Conservation (phyloP, 805 yeast genomes). For the Candida nanaspora region DNA sequence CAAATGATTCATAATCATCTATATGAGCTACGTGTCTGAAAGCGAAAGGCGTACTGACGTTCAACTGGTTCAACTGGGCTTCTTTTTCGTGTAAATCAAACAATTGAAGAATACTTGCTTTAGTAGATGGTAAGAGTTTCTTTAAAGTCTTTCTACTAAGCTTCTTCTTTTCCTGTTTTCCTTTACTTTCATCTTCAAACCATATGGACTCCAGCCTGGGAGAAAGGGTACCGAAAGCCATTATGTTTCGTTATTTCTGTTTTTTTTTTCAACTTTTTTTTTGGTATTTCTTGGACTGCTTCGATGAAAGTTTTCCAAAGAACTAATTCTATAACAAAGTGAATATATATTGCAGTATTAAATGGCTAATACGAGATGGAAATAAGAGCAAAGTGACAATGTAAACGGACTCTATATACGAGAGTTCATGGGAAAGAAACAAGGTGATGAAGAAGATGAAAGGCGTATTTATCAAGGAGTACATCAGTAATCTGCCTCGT, state of each 20-base stretch:
- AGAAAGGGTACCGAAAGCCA: conserved; percentile 3
- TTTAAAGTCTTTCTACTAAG: conserved; percentile 5
- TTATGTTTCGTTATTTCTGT: conserved; percentile 4
- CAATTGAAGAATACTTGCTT: conserved; percentile 9
- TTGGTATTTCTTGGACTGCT: too few species aligned
- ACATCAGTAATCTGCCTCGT: too few species aligned
- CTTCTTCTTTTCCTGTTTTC: neutral
- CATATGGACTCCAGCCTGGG: conserved; percentile 17
- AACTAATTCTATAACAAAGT: too few species aligned
- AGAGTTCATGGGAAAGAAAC: too few species aligned
- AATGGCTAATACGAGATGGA: too few species aligned
- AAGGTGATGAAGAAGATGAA: too few species aligned
- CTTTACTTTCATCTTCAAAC: conserved; percentile 12
- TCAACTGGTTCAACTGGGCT: too few species aligned
- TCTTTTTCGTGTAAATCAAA: conserved; percentile 10
- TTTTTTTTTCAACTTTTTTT: neutral
- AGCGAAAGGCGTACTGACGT: conserved; percentile 25
- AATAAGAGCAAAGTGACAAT: too few species aligned
- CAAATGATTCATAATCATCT: conserved; percentile 21
- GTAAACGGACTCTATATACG: too few species aligned
- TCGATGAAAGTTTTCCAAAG: too few species aligned
- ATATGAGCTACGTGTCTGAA: conserved; percentile 28
- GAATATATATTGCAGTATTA: too few species aligned
- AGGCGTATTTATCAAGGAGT: too few species aligned
- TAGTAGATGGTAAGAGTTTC: conserved; percentile 7